Evolutionary conservation across 768 basidiomycete genomes (phyloP).

Genomic region (Cystoderma amianthinum): DNA sequence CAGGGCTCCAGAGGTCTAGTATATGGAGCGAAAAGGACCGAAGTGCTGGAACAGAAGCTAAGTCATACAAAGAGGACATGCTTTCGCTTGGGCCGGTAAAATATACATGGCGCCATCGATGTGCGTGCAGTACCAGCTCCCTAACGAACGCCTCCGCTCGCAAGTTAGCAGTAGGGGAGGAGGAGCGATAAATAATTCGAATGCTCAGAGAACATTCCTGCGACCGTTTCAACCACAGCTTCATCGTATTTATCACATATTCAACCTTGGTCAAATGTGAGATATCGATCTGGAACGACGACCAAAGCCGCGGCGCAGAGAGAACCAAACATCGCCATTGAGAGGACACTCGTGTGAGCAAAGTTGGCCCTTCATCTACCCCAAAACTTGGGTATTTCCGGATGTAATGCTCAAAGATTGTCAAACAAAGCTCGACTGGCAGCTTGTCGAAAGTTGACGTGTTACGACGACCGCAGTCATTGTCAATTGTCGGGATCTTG

Average conservation of each 20-base stretch:
- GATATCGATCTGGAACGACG: conserved; percentile 27
- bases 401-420: conserved; percentile 37
- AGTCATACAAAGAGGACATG: conserved; percentile 15
- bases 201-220: conserved; percentile 22
- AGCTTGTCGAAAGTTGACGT: conserved; percentile 23
- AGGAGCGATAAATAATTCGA: conserved; percentile 18
- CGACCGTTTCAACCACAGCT: conserved; percentile 31
- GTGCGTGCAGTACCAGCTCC: conserved; percentile 21
- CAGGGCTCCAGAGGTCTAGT: conserved; percentile 14
- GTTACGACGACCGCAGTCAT: background rate
- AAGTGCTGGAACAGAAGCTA: conserved; percentile 18
- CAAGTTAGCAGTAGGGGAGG: conserved; percentile 9
- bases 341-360: conserved; percentile 31
- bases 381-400: conserved; percentile 22
- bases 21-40: conserved; percentile 23
- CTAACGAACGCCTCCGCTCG: conserved; percentile 19
- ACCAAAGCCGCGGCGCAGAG: conserved; percentile 39
- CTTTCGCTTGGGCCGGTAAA: conserved; percentile 23
- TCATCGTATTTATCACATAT: conserved; percentile 15
- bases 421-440: conserved; percentile 37
- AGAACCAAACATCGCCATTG: conserved; percentile 33
- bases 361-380: conserved; percentile 24
- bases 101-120: conserved; percentile 29
- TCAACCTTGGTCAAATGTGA: conserved; percentile 6
- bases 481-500: background rate